Percentiles rank a stretch among this genome's conserved stretches.
phyloP scores from a whole-genome alignment of 2,329 filamentous ascomycete species.

The Coniochaeta sp. region DNA sequence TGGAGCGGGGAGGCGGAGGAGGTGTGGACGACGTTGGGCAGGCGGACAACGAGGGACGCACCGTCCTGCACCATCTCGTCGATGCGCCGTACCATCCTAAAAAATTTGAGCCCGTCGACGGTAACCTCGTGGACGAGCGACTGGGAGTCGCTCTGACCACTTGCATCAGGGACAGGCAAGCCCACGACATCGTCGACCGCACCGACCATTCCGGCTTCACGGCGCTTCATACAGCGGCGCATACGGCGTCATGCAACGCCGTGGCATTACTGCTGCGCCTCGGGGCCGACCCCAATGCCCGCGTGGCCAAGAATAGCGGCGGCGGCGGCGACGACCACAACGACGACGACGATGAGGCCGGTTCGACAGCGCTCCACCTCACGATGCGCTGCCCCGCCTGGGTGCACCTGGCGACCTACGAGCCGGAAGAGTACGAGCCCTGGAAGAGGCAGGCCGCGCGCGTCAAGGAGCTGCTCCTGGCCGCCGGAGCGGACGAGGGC shows the following conservation, averaged over 20 bases:
- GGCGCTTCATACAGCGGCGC: background rate
- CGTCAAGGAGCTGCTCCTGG: background rate
- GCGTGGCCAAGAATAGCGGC: background rate
- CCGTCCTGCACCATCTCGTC: background rate
- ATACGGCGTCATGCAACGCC: background rate
- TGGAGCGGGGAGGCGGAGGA: background rate
- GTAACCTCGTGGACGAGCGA: background rate
- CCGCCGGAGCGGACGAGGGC: background rate
- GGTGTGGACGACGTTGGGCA: background rate
- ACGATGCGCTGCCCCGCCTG: background rate
- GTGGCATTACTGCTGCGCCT: background rate
- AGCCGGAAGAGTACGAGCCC: background rate
- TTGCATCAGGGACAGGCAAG: too few species aligned
- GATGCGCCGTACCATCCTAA: background rate
- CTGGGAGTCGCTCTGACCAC: background rate
- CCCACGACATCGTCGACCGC: too few species aligned
- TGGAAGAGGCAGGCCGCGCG: background rate
- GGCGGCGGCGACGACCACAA: background rate
- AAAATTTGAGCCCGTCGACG: background rate
- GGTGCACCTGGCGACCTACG: background rate
- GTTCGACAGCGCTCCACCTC: background rate
- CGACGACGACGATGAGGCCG: background rate
- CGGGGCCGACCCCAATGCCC: background rate
- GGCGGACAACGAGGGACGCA: background rate
- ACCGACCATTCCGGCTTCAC: background rate